A percentile compares a stretch with the other conserved stretches of the same genome.
Conservation (phyloP, 371 early-diverging fungal genomes). For the Mortierella sp. region DNA sequence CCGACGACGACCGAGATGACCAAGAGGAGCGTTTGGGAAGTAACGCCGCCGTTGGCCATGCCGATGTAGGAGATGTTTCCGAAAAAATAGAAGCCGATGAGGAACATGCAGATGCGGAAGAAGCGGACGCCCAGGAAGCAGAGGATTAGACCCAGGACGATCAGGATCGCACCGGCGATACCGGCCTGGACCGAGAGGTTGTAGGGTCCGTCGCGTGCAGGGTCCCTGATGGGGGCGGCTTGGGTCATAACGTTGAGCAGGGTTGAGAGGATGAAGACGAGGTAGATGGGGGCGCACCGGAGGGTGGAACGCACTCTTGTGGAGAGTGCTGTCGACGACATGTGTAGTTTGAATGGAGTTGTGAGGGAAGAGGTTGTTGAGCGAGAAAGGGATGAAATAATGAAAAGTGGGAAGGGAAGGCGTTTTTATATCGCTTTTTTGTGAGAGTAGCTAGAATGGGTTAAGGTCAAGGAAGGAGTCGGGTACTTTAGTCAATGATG, state of each 20-base stretch:
- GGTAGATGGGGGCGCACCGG: slow-evolving; percentile 21
- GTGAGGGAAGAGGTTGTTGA: neutral
- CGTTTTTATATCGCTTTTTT: neutral
- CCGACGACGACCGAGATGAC: slow-evolving; percentile 69
- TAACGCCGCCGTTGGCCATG: slow-evolving; percentile 67
- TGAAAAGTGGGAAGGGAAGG: neutral
- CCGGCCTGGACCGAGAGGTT: slow-evolving; percentile 68
- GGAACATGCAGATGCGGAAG: slow-evolving; percentile 66
- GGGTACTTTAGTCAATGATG: slow-evolving; percentile 10
- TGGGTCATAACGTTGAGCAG: slow-evolving; percentile 26
- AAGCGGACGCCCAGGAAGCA: slow-evolving; percentile 74
- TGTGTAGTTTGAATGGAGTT: neutral
- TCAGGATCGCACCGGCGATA: slow-evolving; percentile 70
- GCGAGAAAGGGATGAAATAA: neutral
- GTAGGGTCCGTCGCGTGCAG: slow-evolving; percentile 25
- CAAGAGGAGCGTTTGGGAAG: slow-evolving; percentile 62
- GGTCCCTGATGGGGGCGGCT: slow-evolving; percentile 20
- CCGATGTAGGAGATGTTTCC: slow-evolving; percentile 67
- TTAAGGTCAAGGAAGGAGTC: neutral
- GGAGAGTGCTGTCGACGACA: slow-evolving; percentile 12
- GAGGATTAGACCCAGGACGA: slow-evolving; percentile 72
- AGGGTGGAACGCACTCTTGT: slow-evolving; percentile 23
- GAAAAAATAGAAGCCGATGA: slow-evolving; percentile 71
- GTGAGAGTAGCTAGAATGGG: neutral
- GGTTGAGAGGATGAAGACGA: slow-evolving; percentile 31